Percentiles rank a stretch among this genome's conserved stretches.
Evolutionary conservation across 306 rosid genomes (phyloP).

Genomic region (Vigna radiata): DNA sequence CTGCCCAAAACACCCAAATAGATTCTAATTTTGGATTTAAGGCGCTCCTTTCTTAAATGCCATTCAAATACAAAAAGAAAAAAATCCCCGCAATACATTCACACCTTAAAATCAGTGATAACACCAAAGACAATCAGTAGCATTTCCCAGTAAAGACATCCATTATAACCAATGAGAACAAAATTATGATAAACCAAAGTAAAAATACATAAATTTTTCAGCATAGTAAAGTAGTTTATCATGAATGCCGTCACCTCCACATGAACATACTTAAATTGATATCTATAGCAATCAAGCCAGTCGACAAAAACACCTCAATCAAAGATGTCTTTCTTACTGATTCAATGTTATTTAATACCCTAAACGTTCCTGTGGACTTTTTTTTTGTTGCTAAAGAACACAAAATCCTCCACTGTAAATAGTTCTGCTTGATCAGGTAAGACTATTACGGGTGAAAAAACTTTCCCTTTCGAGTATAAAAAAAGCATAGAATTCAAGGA

Average conservation of each 20-base stretch:
- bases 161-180: background rate
- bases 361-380: background rate
- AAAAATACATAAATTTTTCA: background rate
- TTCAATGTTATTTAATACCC: background rate
- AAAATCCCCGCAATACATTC: background rate
- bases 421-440: background rate
- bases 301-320: background rate
- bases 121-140: background rate
- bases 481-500: background rate
- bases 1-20: background rate
- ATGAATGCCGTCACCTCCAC: background rate
- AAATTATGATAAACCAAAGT: background rate
- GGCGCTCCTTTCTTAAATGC: constrained; percentile 37
- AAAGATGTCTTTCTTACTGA: background rate
- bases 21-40: background rate
- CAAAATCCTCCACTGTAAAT: background rate
- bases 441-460: background rate
- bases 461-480: background rate
- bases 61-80: constrained; percentile 2
- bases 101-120: background rate
- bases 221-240: background rate
- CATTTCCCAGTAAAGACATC: background rate
- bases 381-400: background rate
- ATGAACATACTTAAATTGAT: background rate
- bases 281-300: background rate